These are phyloP conservation scores for Solanum piurae DNA, from an alignment of 257 asterid species.

Conservation along the genomic window DNA sequence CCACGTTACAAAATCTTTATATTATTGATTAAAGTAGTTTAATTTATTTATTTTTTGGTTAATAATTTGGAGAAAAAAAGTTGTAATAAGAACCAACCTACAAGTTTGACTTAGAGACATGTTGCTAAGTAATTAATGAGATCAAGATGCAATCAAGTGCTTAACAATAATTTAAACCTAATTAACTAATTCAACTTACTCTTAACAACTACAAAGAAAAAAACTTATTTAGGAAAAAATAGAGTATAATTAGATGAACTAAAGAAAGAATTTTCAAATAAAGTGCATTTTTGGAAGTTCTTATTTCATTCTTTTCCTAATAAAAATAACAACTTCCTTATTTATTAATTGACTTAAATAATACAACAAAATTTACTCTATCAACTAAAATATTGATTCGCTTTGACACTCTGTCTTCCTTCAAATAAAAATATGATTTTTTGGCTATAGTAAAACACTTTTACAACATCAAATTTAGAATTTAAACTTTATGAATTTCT, in stretches of 20 bases:
- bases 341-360: background rate
- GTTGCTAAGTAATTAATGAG: background rate
- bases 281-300: background rate
- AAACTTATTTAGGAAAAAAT: background rate
- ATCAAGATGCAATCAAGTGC: background rate
- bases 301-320: background rate
- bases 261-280: background rate
- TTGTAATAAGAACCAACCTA: background rate
- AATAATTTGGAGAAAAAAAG: background rate
- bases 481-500: background rate
- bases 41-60: background rate
- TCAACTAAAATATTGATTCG: background rate
- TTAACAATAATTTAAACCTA: background rate
- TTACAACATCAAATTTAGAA: fast-evolving
- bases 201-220: background rate
- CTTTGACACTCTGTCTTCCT: background rate
- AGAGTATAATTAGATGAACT: background rate
- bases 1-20: background rate
- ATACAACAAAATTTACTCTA: background rate
- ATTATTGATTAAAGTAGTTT: background rate
- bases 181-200: background rate
- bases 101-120: background rate
- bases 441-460: background rate
- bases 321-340: background rate
- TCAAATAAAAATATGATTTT: background rate